These are phyloP conservation scores for Rhypophila decipiens DNA, from an alignment of 495 filamentous ascomycete genomes.

Conservation along the genomic window DNA sequence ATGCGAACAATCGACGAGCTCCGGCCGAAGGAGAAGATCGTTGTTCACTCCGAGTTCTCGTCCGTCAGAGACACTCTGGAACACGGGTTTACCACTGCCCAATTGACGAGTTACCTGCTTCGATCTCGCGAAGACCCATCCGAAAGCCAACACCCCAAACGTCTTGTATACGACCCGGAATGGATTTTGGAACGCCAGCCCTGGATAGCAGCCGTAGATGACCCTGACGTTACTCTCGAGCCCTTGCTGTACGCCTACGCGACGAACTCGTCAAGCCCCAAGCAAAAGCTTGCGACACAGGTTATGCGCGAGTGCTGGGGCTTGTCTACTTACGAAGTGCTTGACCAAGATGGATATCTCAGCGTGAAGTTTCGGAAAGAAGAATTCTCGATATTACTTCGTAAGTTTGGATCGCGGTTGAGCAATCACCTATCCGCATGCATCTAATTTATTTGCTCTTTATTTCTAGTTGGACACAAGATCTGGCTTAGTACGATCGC, in stretches of 20 bases:
- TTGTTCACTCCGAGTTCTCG: constrained; percentile 31
- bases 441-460: too few relatives aligned
- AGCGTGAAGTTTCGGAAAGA: constrained; percentile 20
- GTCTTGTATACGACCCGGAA: constrained; percentile 2
- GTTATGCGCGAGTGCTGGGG: constrained; percentile 39
- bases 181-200: constrained; percentile 26
- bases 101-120: constrained; percentile 37
- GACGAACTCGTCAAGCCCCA: constrained; percentile 14
- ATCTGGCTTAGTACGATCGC: constrained; percentile 26
- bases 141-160: too few relatives aligned
- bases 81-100: constrained; percentile 35
- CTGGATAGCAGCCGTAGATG: constrained; percentile 24
- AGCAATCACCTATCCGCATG: too few relatives aligned
- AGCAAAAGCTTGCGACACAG: constrained; percentile 28
- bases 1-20: constrained; percentile 38
- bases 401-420: too few relatives aligned
- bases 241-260: constrained; percentile 20
- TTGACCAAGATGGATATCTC: constrained; percentile 25
- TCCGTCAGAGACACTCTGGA: constrained; percentile 30
- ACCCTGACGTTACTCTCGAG: constrained; percentile 2
- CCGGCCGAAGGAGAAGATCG: constrained; percentile 24
- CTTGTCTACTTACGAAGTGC: constrained; percentile 22
- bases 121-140: too few relatives aligned
- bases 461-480: constrained; percentile 25
- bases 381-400: constrained; percentile 32